Evolutionary conservation across 306 rosid species (phyloP).

Genomic region (Senna siamea): DNA sequence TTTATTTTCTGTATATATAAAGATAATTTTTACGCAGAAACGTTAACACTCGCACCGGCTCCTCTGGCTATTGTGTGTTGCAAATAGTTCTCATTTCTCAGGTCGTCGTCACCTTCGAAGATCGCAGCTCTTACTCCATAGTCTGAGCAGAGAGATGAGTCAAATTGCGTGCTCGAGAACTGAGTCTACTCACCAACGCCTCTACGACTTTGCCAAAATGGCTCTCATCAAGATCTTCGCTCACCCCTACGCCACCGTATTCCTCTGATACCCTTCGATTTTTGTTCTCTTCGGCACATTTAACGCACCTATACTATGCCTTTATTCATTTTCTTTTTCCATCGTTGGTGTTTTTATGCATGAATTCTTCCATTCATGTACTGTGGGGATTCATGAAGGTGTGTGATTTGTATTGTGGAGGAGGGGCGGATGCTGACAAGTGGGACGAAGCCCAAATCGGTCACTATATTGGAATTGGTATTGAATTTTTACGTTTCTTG

Average conservation of each 20-base stretch:
- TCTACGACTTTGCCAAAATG: conserved; percentile 76
- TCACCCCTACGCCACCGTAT: conserved; percentile 83
- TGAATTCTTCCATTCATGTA: background rate
- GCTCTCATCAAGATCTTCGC: conserved; percentile 81
- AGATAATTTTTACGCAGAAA: too few relatives aligned
- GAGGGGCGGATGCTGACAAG: conserved; percentile 67
- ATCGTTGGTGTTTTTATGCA: background rate
- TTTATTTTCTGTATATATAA: too few relatives aligned
- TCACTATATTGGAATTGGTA: conserved; percentile 94
- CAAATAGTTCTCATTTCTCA: too few relatives aligned
- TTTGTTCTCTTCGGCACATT: background rate
- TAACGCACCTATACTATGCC: background rate
- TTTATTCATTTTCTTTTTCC: background rate
- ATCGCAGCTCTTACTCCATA: background rate
- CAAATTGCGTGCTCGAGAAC: conserved; percentile 52
- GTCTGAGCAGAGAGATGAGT: conserved; percentile 45
- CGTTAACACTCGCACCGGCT: too few relatives aligned
- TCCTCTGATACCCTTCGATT: background rate
- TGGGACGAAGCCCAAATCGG: conserved; percentile 85
- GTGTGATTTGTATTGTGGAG: conserved; percentile 85
- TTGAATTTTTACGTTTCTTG: background rate
- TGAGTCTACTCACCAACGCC: conserved; percentile 75
- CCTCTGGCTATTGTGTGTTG: too few relatives aligned
- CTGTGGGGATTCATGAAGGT: conserved; percentile 46
- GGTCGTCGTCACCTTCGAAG: background rate